Evolutionary conservation across 192 early-diverging fungal species (phyloP), one percentile per base, ranked within the genome.

Genomic region (Chytriomyces hyalinus): DNA sequence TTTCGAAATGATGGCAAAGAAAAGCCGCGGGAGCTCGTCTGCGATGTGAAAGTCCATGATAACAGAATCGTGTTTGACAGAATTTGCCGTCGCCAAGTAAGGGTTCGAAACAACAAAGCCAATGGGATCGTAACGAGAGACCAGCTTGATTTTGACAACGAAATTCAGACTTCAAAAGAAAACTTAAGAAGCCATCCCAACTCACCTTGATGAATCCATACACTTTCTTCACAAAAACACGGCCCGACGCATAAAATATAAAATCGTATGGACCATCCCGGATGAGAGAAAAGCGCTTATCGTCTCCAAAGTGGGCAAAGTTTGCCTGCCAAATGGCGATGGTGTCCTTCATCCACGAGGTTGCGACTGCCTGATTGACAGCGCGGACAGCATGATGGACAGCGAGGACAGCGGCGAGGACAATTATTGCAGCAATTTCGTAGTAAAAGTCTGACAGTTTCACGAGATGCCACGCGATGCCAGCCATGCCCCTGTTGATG

Each of bases 231-330:
- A 92, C 81, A 61, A 84, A 90, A 17, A 88, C 80, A 6, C 94
- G 85, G 3, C 94, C 94, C 75, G 91, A 90, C 51, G 90, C 90
- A 67, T 93, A 94, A 49, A 95, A 86, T 22, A 94, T 77, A 82
- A 89, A 92, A 72, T 94, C 91, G 1, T 88, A 64, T 5, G 93
- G 91, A 49, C 91, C 91, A 79, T 96, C 94, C 71, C 87, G 78
- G 36, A 90, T 79, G 49, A 93, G 67, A 67, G 78, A 77, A 79
- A 82, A 81, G 65, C 88, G 88, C 9, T 73, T 63, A 26, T 80
- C 78, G 70, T 92, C 86, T 45, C 93, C 93, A 20, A 96, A 88
- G 28, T 85, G 82, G 17, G 91, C 82, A 84, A 94, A 96, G 78
- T 96, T 91, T 0, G 78, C 75, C n/a, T 84, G 82, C 80, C 79